Evolutionary conservation across 352 stramenopile genomes (phyloP).

Genomic region (Phytophthora cactorum): DNA sequence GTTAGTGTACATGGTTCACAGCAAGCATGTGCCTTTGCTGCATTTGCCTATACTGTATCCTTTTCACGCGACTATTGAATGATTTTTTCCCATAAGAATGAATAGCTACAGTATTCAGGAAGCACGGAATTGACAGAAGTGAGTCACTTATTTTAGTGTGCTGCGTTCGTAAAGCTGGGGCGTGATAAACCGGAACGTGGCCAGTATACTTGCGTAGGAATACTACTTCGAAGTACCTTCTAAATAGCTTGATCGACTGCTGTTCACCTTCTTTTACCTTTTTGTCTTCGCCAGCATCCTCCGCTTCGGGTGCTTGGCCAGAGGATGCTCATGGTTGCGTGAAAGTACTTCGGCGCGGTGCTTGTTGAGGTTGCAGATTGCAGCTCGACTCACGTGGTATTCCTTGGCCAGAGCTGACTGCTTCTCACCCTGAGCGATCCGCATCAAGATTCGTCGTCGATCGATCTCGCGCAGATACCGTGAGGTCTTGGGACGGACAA

Average conservation of each 20-base stretch:
- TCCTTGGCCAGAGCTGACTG: conserved; percentile 69
- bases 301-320: conserved; percentile 69
- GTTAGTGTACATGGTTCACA: too few species aligned
- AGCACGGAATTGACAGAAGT: too few species aligned
- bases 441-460: conserved; percentile 61
- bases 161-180: too few species aligned
- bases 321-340: conserved; percentile 53
- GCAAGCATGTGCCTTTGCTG: too few species aligned
- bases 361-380: conserved; percentile 79
- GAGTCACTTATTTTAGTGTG: too few species aligned
- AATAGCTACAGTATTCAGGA: too few species aligned
- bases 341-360: conserved; percentile 59
- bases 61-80: too few species aligned
- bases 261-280: conserved; percentile 3
- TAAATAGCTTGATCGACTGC: neutral
- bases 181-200: too few species aligned
- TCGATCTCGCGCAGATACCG: conserved; percentile 76
- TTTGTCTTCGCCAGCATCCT: conserved; percentile 21
- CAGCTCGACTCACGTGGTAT: conserved; percentile 69
- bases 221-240: neutral
- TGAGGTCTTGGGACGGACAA: conserved; percentile 47
- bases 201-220: too few species aligned
- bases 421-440: conserved; percentile 67
- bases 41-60: too few species aligned
- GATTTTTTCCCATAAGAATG: too few species aligned